Evolutionary conservation across 805 yeast species (phyloP).

Genomic region (Candida ponderosae): DNA sequence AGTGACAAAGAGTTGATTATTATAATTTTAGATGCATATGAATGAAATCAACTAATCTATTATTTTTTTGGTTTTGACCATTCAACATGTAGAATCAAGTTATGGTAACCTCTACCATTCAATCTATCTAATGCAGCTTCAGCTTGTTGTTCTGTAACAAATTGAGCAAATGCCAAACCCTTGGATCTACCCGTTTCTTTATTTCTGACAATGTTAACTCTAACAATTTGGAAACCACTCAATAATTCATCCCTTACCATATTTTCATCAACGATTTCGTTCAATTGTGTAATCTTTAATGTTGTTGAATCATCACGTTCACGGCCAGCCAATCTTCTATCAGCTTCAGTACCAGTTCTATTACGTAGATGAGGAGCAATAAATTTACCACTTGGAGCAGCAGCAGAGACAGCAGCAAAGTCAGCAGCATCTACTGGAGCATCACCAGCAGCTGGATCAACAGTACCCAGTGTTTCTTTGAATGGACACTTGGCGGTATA

Average conservation of each 20-base stretch:
- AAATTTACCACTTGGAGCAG: conserved; percentile 32
- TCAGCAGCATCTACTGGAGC: conserved; percentile 23
- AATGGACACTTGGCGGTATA: conserved; percentile 93
- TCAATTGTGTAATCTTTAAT: conserved; percentile 84
- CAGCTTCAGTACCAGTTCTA: conserved; percentile 26
- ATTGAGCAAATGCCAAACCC: conserved; percentile 93
- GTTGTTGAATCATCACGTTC: conserved; percentile 85
- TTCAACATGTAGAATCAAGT: conserved; percentile 66
- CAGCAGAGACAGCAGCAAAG: conserved; percentile 13
- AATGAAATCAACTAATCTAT: no score
- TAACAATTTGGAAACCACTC: conserved; percentile 51
- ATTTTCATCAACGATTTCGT: conserved; percentile 76
- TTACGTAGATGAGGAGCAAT: conserved; percentile 56
- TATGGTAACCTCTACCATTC: conserved; percentile 90
- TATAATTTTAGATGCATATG: no score
- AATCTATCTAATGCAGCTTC: conserved; percentile 66
- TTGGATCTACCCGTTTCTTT: conserved; percentile 90
- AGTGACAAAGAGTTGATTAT: no score
- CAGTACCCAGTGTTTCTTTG: conserved; percentile 70
- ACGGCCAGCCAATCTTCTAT: conserved; percentile 34
- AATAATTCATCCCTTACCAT: conserved; percentile 68
- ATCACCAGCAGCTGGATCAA: conserved; percentile 27
- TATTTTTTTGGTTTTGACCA: conserved; percentile 38
- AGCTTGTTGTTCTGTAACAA: conserved; percentile 60
- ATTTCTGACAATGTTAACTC: conserved; percentile 81